Evolutionary conservation across 2,329 filamentous ascomycete genomes (phyloP), one percentile per base, ranked within the genome.

Genomic region (Calonectria pseudoreteaudii): DNA sequence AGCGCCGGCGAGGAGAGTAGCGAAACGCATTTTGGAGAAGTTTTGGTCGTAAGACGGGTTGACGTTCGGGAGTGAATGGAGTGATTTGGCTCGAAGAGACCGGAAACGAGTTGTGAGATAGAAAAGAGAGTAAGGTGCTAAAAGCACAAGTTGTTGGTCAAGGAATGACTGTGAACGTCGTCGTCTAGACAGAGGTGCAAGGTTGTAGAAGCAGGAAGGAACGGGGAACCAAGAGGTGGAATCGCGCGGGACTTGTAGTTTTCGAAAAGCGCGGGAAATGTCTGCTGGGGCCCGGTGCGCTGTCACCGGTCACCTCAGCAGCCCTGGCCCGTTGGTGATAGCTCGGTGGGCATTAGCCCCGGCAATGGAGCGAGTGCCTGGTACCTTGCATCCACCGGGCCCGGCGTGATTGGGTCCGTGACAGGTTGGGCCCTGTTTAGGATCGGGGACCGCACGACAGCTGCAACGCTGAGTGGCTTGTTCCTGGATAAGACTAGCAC

Each of bases 21-120:
- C 83, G 84, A 87, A 85, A 80, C 85, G 86, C 87, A 89, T 89
- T 76, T 82, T 87, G 86, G 78, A 60, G 70, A 72, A 18, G 11
- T 41, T 73, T 76, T n/a, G n/a, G 74, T 73, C 72, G 58, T 50
- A 31, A 53, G 64, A 73, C 41, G 68, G 68, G 28, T 62, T 53
- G 65, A 47, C 68, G 52, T 47, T 75, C 56, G 47, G 31, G n/a
- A 56, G 49, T 23, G 66, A 71, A 66, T 18, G 50, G 30, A 36
- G 66, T 73, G 65, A 41, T 72, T 70, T 76, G 62, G 65, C 50
- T 78, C 38, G 50, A 49, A 60, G 20, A 62, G 73, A 70, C 62
- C 70, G 31, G 28, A 69, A 67, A 65, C 28, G 16, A 58, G 62
- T 75, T 74, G 70, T 76, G 68, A 58, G 36, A 67, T 62, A 58